Evolutionary conservation across 2,329 filamentous ascomycete genomes (phyloP), one percentile per base, ranked within the genome.

Genomic region (Pezicula carpinea): DNA sequence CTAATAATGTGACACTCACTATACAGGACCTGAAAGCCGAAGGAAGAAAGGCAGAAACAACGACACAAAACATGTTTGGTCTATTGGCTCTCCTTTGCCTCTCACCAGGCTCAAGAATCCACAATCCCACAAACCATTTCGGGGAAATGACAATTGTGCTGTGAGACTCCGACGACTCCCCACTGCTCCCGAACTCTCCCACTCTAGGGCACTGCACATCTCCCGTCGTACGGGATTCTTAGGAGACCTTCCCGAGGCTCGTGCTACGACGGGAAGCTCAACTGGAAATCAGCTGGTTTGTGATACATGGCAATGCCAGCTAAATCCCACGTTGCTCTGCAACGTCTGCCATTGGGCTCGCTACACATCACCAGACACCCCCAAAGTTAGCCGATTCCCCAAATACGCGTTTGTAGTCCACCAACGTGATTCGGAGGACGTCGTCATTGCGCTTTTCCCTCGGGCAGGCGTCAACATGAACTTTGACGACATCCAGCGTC

Each of bases 41-140:
- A 29, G 32, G 10, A 29, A 29, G 32, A 8, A 19, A 38, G 15
- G 22, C 36, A 33, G 26, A 10, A 29, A 29, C 39, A 46, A 11
- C 46, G 42, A n/a, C 26, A n/a, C 15, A 31, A 43, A 46, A 44
- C 48, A 50, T 44, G 48, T 46, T 39, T 32, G 19, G 46, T 14
- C 36, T 33, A 44, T 21, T 46, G 48, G 43, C 43, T 44, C 19
- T 41, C 26, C 8, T n/a, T 29, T 29, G 26, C 10, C 26, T 29
- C 26, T 29, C 26, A 29, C 26, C 8, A 29, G 10, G 26, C 10
- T n/a, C n/a, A n/a, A n/a, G n/a, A n/a, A n/a, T n/a, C n/a, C 26
- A 29, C 26, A 29, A 29, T 29, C 26, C 26, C 8, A 29, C 26
- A 11, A 13, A 3, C 26, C 5, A 13, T 29, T 29, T 8, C 13